Evolutionary conservation across 306 rosid genomes (phyloP).

Genomic region (Bauhinia variegata): DNA sequence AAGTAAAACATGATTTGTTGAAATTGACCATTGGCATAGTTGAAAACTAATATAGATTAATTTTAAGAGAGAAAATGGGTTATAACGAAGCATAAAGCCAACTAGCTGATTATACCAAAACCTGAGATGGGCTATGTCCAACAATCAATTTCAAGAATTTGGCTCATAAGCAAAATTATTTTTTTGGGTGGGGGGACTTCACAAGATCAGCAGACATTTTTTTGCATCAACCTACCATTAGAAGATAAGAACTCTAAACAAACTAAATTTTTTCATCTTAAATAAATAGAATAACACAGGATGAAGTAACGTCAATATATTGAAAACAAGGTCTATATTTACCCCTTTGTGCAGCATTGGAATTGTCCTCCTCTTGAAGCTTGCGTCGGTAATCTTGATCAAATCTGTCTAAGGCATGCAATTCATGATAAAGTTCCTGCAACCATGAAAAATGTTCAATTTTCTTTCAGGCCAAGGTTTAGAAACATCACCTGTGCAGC

Average conservation of each 20-base stretch:
- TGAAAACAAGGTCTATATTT: slow-evolving; percentile 31
- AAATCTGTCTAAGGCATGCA: slow-evolving; percentile 93
- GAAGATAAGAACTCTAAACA: slow-evolving; percentile 15
- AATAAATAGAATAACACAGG: slow-evolving; percentile 16
- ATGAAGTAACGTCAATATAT: slow-evolving; percentile 1
- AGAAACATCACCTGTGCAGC: slow-evolving; percentile 13
- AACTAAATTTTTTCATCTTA: slow-evolving; percentile 19
- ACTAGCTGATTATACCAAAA: neutral
- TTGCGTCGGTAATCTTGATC: slow-evolving; percentile 93
- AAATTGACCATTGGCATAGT: neutral
- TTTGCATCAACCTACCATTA: slow-evolving; percentile 13
- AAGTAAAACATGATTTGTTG: neutral
- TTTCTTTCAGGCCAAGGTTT: slow-evolving; percentile 31
- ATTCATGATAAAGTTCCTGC: slow-evolving; percentile 96
- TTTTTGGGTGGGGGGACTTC: too few species aligned
- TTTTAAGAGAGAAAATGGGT: neutral
- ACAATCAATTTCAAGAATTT: neutral
- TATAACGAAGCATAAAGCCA: neutral
- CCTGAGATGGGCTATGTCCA: neutral
- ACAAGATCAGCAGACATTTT: slow-evolving; percentile 7
- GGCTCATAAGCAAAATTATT: too few species aligned
- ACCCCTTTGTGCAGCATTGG: slow-evolving; percentile 89
- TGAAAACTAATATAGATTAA: neutral
- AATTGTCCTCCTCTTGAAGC: slow-evolving; percentile 91
- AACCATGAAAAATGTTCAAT: slow-evolving; percentile 27